These are phyloP conservation scores for Podospora didyma DNA, from an alignment of 495 filamentous ascomycete species.

Conservation along the genomic window DNA sequence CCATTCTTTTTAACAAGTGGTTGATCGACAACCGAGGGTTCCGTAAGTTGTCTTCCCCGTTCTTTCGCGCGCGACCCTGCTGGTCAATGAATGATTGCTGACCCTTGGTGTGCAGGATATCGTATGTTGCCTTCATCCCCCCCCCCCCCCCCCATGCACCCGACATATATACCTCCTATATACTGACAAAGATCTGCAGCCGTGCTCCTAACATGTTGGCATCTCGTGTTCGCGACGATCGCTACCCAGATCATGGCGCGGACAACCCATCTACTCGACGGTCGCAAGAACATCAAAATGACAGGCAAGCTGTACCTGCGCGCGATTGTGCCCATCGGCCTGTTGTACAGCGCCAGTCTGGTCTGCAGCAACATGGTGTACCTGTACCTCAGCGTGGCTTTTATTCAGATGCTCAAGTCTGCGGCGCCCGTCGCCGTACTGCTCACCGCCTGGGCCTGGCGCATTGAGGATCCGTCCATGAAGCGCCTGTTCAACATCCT, in stretches of 20 bases:
- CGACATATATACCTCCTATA: background rate
- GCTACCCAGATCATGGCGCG: constrained; percentile 70
- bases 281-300: constrained; percentile 65
- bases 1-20: constrained; percentile 95
- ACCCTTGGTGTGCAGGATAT: constrained; percentile 20
- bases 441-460: constrained; percentile 60
- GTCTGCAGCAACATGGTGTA: constrained; percentile 73
- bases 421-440: constrained; percentile 66
- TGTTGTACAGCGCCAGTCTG: constrained; percentile 67
- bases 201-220: constrained; percentile 70
- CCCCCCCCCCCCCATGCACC: background rate
- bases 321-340: constrained; percentile 69
- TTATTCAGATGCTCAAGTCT: constrained; percentile 84
- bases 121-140: constrained; percentile 19
- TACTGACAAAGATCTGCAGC: constrained; percentile 21
- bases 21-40: constrained; percentile 73
- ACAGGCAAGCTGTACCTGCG: constrained; percentile 62
- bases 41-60: constrained; percentile 53
- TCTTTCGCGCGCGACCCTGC: background rate
- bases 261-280: constrained; percentile 63
- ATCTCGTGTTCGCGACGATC: constrained; percentile 67
- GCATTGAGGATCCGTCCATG: constrained; percentile 56
- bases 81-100: constrained; percentile 13
- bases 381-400: constrained; percentile 70
- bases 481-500: constrained; percentile 62